A percentile compares a stretch with the other conserved stretches of the same genome.
phyloP scores from a whole-genome alignment of 352 stramenopile genomes.

The Aphanomyces astaci region DNA sequence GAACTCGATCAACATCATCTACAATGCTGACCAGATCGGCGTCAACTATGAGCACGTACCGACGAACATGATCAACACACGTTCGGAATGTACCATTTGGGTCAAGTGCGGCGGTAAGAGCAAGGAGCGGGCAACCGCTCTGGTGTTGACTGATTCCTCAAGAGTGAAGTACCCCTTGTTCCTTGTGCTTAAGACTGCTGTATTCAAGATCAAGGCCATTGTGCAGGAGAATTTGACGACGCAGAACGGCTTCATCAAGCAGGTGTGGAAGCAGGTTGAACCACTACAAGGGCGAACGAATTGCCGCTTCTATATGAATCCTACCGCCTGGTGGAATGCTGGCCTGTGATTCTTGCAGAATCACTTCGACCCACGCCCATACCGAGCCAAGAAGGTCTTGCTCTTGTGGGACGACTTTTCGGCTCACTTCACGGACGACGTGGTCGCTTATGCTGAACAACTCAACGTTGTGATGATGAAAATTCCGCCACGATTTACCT shows the following conservation, averaged over 20 bases:
- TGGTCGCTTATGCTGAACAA: not conserved
- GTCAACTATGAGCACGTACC: no score
- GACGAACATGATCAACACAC: no score
- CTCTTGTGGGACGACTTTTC: constrained; percentile 18
- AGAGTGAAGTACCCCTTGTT: no score
- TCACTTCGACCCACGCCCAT: not conserved
- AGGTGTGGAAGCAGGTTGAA: not conserved
- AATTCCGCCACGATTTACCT: constrained; percentile 10
- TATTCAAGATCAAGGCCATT: not conserved
- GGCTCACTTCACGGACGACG: constrained; percentile 1
- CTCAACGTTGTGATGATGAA: constrained; percentile 4
- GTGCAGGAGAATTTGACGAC: not conserved
- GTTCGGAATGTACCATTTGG: no score
- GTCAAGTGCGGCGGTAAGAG: no score
- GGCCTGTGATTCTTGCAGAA: not conserved
- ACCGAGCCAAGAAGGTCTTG: not conserved
- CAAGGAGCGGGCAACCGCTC: no score
- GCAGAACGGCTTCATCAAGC: not conserved
- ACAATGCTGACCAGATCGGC: no score
- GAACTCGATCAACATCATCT: no score
- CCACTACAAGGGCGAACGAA: not conserved
- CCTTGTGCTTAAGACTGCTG: no score
- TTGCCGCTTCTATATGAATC: not conserved
- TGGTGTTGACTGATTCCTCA: no score
- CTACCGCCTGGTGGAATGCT: constrained; percentile 1